Base-by-base conservation (phyloP, 495 filamentous ascomycete genomes). In the Lasiosphaeria hispida region DNA sequence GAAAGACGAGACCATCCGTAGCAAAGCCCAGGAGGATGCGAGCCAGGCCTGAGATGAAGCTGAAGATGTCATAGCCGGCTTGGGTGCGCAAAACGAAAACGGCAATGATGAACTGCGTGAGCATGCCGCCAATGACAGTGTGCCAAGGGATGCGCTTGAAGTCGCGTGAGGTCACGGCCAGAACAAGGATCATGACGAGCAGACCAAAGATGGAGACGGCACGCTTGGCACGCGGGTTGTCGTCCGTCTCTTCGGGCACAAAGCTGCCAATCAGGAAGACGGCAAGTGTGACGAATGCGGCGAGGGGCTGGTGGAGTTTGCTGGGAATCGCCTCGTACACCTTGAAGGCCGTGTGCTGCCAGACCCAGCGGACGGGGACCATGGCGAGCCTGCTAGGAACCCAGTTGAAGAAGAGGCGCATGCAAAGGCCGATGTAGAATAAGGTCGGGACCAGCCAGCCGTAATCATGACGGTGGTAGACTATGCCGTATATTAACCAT, bases 401-500 rank as follows among this genome's bases (percentile, higher is more conserved):
- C 63, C 90, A 85, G 65, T 89, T 81, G 71, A 85, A 86, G 60
- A 95, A 63, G 43, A 95, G 69, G 5, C 92, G 85, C 57, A 95
- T 69, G 7, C 81, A 82, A 62, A 96, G 85, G 54, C 74, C 81
- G 39, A 96, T 82, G 71, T 85, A 96, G 13, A 96, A 57, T 39
- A 96, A 80, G 72, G 92, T 92, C 7, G 92, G 90, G 35, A 92
- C 83, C 61, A 96, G 61, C 92, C 92, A 96, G 55, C 87, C 87
- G 63, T 87, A 61, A 13, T 83, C 81, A 69, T 90, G 87, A 15
- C 86, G 83, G 68, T 89, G 88, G 42, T 87, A 75, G 57, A 92
- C 76, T 15, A 96, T 78, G 40, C 88, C 85, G 42, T 85, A 87
- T 56, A 94, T 92, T 91, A 90, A 96, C 92, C 92, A 96, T 14